Base-by-base conservation (phyloP, 371 early-diverging fungal genomes). In the Nematocida ausubeli region DNA sequence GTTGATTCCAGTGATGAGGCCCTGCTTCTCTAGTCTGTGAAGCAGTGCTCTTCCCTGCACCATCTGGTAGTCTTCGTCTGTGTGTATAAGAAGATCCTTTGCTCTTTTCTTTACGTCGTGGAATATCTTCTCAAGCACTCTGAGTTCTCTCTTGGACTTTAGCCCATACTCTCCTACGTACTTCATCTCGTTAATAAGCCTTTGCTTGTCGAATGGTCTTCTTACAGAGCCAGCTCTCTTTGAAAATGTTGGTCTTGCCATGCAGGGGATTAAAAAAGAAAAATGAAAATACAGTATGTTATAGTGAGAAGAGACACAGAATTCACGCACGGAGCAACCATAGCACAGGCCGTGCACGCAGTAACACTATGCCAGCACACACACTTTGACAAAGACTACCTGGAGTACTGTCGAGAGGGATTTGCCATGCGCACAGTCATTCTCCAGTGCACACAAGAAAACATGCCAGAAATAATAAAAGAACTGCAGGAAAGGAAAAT, bases 31-130 rank as follows among this genome's bases (percentile, higher is more conserved):
- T 84, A 97, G 89, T 85, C 95, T 92, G 84, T 95, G 91, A 85
- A 97, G 94, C 75, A 99, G 89, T 70, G 96, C 95, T 86, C 98
- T 94, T 88, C 96, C 96, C 88, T 95, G 95, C 84, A 95, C 95
- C 75, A 96, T 95, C 81, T 93, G 91, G 84, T 95, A 91, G 85
- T 96, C 93, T 89, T 95, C 93, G 85, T 91, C 91, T 72, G 93
- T 94, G 80, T 95, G 89, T 80, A 93, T 99, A 82, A 99, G 90
- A 81, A 99, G 91, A 88, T 95, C 95, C 92, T 95, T 94, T 84
- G 98, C 98, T 84, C 96, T 93, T 91, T 93, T 93, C 89, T 97
- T 96, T 86, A 97, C 94, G 89, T 95, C 93, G 89, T 95, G 93
- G 82, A 95, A 90, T 73, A 93, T 92, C 87, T 90, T 91, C 72